These are phyloP conservation scores for Aegilops bicornis DNA, from an alignment of 176 grass and related monocot species.

Conservation along the genomic window DNA sequence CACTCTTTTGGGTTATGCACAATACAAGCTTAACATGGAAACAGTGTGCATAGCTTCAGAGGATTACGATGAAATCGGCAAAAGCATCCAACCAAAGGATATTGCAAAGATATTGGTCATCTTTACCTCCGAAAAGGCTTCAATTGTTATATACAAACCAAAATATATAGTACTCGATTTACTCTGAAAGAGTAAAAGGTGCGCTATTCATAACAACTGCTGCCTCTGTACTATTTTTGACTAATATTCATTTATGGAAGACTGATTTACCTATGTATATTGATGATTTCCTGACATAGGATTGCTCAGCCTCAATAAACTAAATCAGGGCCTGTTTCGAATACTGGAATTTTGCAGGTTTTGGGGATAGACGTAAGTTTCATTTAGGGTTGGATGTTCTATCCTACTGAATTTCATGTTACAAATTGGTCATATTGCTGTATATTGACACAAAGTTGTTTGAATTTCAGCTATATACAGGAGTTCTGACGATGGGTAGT, in stretches of 20 bases:
- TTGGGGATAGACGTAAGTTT: neutral
- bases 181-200: neutral
- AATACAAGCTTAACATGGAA: constrained; percentile 8
- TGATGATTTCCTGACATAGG: neutral
- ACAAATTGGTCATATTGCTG: neutral
- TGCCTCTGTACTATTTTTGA: neutral
- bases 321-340: neutral
- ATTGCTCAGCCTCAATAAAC: neutral
- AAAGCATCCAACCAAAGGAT: neutral
- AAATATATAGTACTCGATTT: neutral
- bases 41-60: neutral
- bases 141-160: neutral
- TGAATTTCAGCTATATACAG: neutral
- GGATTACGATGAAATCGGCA: neutral
- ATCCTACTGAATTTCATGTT: neutral
- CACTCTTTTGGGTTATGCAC: neutral
- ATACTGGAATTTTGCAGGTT: neutral
- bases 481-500: too few species aligned
- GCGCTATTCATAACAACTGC: neutral
- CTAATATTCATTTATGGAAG: neutral
- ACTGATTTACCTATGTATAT: constrained; percentile 5
- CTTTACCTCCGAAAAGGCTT: neutral
- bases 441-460: neutral
- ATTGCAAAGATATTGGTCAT: neutral
- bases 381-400: neutral